Evolutionary conservation across 202 grass and related monocot species (phyloP).

Genomic region (Panicum hallii): DNA sequence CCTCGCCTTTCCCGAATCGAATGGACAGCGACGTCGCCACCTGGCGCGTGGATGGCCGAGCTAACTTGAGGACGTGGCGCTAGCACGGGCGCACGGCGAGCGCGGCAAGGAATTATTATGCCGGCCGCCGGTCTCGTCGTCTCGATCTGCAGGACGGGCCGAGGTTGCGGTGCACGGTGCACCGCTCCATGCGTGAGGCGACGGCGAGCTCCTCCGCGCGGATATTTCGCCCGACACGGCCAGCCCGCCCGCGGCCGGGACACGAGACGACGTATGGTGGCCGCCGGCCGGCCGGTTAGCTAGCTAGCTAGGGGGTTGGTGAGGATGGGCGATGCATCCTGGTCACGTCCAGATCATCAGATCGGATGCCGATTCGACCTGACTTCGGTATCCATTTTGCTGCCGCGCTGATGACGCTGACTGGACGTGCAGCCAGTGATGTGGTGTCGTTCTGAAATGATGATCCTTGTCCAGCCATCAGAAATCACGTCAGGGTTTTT

Average conservation of each 20-base stretch:
- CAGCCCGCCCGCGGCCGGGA: too few species aligned
- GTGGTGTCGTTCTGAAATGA: too few species aligned
- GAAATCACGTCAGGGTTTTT: too few species aligned
- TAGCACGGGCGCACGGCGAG: not conserved
- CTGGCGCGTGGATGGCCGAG: not conserved
- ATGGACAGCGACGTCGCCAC: not conserved
- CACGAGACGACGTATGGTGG: not conserved
- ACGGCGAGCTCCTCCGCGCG: too few species aligned
- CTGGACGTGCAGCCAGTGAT: not conserved
- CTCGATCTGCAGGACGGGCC: not conserved
- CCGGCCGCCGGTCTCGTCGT: not conserved
- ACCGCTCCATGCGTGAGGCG: not conserved
- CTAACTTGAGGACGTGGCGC: not conserved
- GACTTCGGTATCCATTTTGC: not conserved
- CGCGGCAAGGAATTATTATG: not conserved
- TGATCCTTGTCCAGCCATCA: too few species aligned
- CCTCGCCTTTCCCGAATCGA: not conserved
- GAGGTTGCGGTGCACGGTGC: not conserved
- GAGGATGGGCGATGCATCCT: too few species aligned
- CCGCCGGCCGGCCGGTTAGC: not conserved
- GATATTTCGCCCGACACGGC: not conserved
- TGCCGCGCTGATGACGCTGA: not conserved
- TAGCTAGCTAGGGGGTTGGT: too few species aligned
- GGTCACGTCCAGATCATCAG: too few species aligned
- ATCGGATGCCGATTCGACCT: not conserved